Evolutionary conservation across 2,329 filamentous ascomycete species (phyloP), one percentile per base, ranked within the genome.

Genomic region (Phaeosphaeria sp.): DNA sequence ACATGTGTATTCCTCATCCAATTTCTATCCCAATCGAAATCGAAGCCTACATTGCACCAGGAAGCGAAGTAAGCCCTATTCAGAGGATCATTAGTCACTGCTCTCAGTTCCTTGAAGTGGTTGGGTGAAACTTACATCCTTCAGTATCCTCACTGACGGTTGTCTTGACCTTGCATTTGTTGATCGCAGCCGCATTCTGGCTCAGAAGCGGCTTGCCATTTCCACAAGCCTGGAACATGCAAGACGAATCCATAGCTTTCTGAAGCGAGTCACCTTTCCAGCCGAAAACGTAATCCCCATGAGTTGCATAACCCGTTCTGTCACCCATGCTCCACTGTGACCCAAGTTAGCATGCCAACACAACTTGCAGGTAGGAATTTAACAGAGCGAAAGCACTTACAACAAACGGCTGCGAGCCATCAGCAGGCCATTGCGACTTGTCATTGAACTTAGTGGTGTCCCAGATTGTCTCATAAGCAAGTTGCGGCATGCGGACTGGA

Each of bases 221-320:
- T 10, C 58, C 56, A 55, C 56, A 62, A 17, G 30, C 49, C 6
- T 57, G 53, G 48, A 74, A 68, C 43, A 72, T 60, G 20, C 62
- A 64, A 22, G 30, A 52, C n/a, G 52, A 56, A 36, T 66, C 63
- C 61, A 66, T 60, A 17, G 62, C 64, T 50, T 52, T 78, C 69
- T 83, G 81, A 42, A 83, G 77, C 11, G 77, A 74, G 67, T 82
- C 73, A 54, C 72, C 78, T 68, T 82, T 78, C 81, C 81, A 83
- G 58, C 81, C 81, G 68, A 83, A 83, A 61, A 83, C 44, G 67
- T 83, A 83, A 71, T 83, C 81, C 27, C 80, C 81, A 69, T 83
- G 81, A n/a, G 80, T 81, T 10, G 80, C 81, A 23, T 80, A 75
- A 20, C 81, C 81, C 46, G 78, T 77, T 52, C 72, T 56, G 30